Percentiles rank a stretch among this genome's conserved stretches.
phyloP scores from a whole-genome alignment of 108 stramenopile genomes.

The Epithemia pelagica region DNA sequence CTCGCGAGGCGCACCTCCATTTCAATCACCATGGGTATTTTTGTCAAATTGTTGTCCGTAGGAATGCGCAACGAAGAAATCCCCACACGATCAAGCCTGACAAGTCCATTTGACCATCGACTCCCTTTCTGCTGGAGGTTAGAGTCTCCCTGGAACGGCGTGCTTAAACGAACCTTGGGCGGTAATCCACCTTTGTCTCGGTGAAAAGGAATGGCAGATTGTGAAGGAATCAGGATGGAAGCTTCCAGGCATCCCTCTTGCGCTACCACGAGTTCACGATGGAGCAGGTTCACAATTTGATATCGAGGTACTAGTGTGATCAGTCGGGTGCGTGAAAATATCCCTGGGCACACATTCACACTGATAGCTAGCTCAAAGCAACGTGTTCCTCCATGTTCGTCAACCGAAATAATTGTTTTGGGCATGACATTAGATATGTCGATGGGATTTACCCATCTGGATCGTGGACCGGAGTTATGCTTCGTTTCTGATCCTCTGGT shows the following conservation, averaged over 20 bases:
- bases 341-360: conserved; percentile 52
- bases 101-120: conserved; percentile 55
- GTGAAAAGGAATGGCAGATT: conserved; percentile 55
- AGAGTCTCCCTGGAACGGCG: conserved; percentile 6
- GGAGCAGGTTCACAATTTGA: conserved; percentile 66
- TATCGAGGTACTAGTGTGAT: conserved; percentile 64
- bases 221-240: conserved; percentile 41
- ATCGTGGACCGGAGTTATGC: conserved; percentile 2
- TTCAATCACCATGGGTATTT: conserved; percentile 54
- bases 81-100: conserved; percentile 64
- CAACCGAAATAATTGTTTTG: conserved; percentile 58
- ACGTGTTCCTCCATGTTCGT: conserved; percentile 43
- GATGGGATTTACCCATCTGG: conserved; percentile 59
- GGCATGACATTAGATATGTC: conserved; percentile 74
- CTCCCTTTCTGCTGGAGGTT: conserved; percentile 23
- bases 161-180: conserved; percentile 44
- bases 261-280: conserved; percentile 43
- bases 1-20: conserved; percentile 70
- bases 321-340: conserved; percentile 56
- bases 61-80: conserved; percentile 69
- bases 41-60: conserved; percentile 14
- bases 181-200: conserved; percentile 46
- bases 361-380: conserved; percentile 66
- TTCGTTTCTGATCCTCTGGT: conserved; percentile 7
- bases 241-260: conserved; percentile 53